Evolutionary conservation across 148 eudicot genomes (phyloP).

Genomic region (Rhododendron ovatum): DNA sequence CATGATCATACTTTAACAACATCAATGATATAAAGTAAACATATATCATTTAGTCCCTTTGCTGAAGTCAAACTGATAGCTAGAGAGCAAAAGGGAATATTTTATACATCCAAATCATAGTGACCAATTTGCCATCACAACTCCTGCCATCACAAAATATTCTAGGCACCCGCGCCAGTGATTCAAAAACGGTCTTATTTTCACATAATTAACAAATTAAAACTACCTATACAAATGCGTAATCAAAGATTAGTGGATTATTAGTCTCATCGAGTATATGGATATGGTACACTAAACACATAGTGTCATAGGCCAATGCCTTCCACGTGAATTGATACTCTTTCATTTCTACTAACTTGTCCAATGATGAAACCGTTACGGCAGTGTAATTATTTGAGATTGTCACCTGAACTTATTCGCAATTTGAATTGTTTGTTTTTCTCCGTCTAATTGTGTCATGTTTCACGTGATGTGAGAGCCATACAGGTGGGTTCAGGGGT

Average conservation of each 20-base stretch:
- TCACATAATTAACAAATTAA: not conserved
- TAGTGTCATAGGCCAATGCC: not conserved
- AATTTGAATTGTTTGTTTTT: not conserved
- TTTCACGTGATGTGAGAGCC: not conserved
- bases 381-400: not conserved
- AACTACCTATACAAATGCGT: not conserved
- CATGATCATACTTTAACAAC: constrained; percentile 4
- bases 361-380: not conserved
- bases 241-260: not conserved
- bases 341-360: not conserved
- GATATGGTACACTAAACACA: not conserved
- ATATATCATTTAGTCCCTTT: constrained; percentile 10
- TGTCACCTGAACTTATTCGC: not conserved
- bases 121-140: not conserved
- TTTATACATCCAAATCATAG: not conserved
- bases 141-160: not conserved
- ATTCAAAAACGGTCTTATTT: no score
- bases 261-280: not conserved
- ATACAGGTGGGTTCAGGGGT: no score
- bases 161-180: not conserved
- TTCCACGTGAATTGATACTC: not conserved
- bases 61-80: constrained; percentile 13
- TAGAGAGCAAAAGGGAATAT: not conserved
- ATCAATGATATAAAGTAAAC: constrained; percentile 15
- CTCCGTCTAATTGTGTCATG: not conserved